phyloP scores from a whole-genome alignment of 441 rosid genomes.

The Flueggea neowawraea region DNA sequence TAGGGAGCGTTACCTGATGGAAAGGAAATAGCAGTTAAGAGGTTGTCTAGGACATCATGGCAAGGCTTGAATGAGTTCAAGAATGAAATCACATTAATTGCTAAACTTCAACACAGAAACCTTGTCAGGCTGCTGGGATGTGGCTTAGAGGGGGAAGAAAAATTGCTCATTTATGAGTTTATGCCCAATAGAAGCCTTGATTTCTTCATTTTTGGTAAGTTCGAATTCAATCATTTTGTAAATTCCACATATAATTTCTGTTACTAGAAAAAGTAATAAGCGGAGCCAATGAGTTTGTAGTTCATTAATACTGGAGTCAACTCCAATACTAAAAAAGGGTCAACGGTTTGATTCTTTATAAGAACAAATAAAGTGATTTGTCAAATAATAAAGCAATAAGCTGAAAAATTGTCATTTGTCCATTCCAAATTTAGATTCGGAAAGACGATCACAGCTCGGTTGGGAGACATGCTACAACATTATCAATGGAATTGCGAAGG shows the following conservation, averaged over 20 bases:
- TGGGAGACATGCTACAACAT: conserved; percentile 31
- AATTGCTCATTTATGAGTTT: conserved; percentile 25
- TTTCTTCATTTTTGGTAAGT: conserved; percentile 18
- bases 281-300: no score
- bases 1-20: conserved; percentile 18
- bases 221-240: background rate
- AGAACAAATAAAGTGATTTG: no score
- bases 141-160: conserved; percentile 21
- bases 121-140: conserved; percentile 20
- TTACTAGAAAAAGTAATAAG: background rate
- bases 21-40: conserved; percentile 20
- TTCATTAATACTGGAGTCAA: no score
- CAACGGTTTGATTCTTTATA: no score
- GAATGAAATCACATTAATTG: conserved; percentile 14
- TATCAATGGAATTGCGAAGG: conserved; percentile 33
- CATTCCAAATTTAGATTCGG: conserved; percentile 15
- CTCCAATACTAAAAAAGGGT: no score
- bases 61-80: conserved; percentile 21
- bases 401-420: background rate
- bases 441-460: conserved; percentile 21
- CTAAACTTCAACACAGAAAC: conserved; percentile 23
- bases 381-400: no score
- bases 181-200: conserved; percentile 21
- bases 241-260: background rate
- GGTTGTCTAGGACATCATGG: conserved; percentile 6